Conservation (phyloP, 371 early-diverging fungal species). For the Zopfochytrium polystomum region DNA sequence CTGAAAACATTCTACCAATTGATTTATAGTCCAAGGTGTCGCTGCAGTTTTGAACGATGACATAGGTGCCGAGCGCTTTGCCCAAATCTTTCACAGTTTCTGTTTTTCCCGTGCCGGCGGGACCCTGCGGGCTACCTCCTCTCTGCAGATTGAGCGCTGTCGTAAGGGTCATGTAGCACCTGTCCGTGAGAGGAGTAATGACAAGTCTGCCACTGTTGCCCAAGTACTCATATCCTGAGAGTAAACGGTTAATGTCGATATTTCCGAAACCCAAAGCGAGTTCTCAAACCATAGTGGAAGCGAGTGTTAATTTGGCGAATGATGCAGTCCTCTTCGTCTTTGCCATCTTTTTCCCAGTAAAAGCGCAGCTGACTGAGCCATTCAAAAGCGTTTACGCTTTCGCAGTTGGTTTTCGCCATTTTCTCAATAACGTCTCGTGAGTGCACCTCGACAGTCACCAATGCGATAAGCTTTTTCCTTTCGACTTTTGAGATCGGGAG, state of each 20-base stretch:
- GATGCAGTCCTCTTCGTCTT: slow-evolving; percentile 51
- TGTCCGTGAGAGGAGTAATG: slow-evolving; percentile 56
- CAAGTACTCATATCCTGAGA: slow-evolving; percentile 56
- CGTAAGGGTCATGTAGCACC: slow-evolving; percentile 56
- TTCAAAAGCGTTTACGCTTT: slow-evolving; percentile 44
- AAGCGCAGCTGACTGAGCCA: slow-evolving; percentile 49
- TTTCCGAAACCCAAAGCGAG: slow-evolving; percentile 36
- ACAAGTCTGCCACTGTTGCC: slow-evolving; percentile 53
- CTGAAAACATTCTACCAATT: slow-evolving; percentile 58
- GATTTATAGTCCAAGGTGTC: slow-evolving; percentile 51
- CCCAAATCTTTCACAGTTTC: slow-evolving; percentile 62
- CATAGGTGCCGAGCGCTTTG: slow-evolving; percentile 48
- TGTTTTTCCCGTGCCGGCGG: slow-evolving; percentile 62
- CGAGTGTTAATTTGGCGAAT: slow-evolving; percentile 49
- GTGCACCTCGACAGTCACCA: slow-evolving; percentile 57
- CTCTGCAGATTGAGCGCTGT: slow-evolving; percentile 54
- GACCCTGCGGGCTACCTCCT: slow-evolving; percentile 59
- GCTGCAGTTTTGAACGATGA: slow-evolving; percentile 58
- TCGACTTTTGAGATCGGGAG: slow-evolving; percentile 50
- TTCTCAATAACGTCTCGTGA: slow-evolving; percentile 55
- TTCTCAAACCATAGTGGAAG: slow-evolving; percentile 47
- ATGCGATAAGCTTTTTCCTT: slow-evolving; percentile 51
- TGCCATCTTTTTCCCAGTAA: slow-evolving; percentile 48
- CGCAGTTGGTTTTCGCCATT: slow-evolving; percentile 50
- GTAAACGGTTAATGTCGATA: no score